Percentiles rank a stretch among this genome's conserved stretches.
phyloP scores from a whole-genome alignment of 2,329 filamentous ascomycete genomes.

The Diaporthe citriasiana region DNA sequence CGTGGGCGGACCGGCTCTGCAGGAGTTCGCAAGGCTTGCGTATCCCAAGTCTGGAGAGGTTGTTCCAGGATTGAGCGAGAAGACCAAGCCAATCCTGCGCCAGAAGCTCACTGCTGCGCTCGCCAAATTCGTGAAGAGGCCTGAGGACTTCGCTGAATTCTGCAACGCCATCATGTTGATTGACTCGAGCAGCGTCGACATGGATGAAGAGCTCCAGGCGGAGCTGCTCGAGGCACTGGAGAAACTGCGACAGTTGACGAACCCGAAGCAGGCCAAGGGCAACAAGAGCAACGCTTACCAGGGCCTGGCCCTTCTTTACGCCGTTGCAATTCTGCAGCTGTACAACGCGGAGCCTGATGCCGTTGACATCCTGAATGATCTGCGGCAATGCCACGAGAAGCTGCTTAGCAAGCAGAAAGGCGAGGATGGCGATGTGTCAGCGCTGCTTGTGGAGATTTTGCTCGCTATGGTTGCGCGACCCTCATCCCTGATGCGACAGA shows the following conservation, averaged over 20 bases:
- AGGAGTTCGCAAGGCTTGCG: slow-evolving; percentile 67
- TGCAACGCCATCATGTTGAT: slow-evolving; percentile 69
- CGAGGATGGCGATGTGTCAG: slow-evolving; percentile 71
- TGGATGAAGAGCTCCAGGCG: slow-evolving; percentile 68
- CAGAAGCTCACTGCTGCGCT: slow-evolving; percentile 71
- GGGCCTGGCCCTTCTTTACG: slow-evolving; percentile 84
- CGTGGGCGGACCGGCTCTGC: slow-evolving; percentile 59
- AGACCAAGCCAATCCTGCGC: slow-evolving; percentile 68
- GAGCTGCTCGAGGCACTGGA: slow-evolving; percentile 67
- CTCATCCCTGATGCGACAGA: slow-evolving; percentile 86
- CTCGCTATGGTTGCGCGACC: slow-evolving; percentile 91
- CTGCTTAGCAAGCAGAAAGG: slow-evolving; percentile 70
- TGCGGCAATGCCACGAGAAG: slow-evolving; percentile 81
- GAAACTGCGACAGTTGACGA: slow-evolving; percentile 67
- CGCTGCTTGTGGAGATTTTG: slow-evolving; percentile 87
- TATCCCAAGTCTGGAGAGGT: slow-evolving; percentile 64
- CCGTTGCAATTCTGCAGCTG: slow-evolving; percentile 86
- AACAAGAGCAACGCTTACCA: slow-evolving; percentile 62
- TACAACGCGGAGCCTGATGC: slow-evolving; percentile 93
- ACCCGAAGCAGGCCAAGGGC: slow-evolving; percentile 53
- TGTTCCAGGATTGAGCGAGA: slow-evolving; percentile 63
- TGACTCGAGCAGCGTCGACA: slow-evolving; percentile 62
- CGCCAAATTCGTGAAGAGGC: slow-evolving; percentile 68
- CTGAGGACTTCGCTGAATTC: slow-evolving; percentile 66
- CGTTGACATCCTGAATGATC: slow-evolving; percentile 83